Evolutionary conservation across 2,329 filamentous ascomycete species (phyloP).

Genomic region (Drechslerella stenobrocha): DNA sequence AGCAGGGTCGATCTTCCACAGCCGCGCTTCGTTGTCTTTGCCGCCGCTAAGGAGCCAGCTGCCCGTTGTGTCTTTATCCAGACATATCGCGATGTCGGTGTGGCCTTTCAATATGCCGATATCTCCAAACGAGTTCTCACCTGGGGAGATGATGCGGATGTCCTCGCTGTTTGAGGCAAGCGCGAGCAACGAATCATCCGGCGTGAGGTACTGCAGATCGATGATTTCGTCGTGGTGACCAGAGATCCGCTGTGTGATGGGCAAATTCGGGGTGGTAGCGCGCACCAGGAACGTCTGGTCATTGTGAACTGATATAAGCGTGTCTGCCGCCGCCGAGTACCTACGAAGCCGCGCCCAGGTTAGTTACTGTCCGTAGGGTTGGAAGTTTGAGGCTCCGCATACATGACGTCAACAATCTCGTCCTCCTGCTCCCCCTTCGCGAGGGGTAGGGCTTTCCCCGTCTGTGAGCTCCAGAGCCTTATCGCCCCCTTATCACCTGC

Average conservation of each 20-base stretch:
- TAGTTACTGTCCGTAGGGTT: too few species aligned
- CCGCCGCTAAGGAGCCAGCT: constrained; percentile 95
- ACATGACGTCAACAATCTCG: constrained; percentile 71
- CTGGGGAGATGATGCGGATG: constrained; percentile 78
- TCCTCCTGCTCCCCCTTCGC: constrained; percentile 64
- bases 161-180: constrained; percentile 95
- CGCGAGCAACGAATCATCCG: constrained; percentile 78
- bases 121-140: constrained; percentile 70
- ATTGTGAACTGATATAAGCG: constrained; percentile 74
- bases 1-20: constrained; percentile 82
- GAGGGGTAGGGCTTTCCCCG: constrained; percentile 75
- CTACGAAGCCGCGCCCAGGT: too few species aligned
- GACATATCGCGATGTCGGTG: constrained; percentile 89
- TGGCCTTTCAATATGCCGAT: constrained; percentile 84
- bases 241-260: constrained; percentile 75
- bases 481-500: constrained; percentile 81
- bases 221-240: constrained; percentile 98
- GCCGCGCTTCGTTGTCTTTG: constrained; percentile 90
- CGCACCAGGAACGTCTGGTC: constrained; percentile 86
- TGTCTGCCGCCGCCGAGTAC: constrained; percentile 57
- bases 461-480: constrained; percentile 78
- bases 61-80: constrained; percentile 95
- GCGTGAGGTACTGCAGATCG: constrained; percentile 82
- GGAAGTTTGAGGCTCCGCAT: constrained; percentile 1
- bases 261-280: constrained; percentile 64